Evolutionary conservation across 1,139 yeast genomes (phyloP), one percentile per base, ranked within the genome.

Genomic region (Pichia terricola): DNA sequence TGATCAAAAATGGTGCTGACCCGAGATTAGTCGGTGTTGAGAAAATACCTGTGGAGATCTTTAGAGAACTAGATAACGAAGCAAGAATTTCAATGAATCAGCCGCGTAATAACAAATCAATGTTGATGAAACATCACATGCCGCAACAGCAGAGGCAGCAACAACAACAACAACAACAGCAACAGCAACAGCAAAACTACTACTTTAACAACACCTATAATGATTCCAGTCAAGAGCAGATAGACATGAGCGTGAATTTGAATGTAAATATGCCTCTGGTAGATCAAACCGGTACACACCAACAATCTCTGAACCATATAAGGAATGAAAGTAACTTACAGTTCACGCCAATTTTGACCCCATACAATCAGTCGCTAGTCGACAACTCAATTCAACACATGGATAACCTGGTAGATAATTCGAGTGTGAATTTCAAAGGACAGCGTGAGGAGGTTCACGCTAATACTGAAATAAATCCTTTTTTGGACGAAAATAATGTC

Each of bases 1-100:
- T 58, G 33, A 30, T 58, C 22, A 42, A 43, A 35, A 40, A 50
- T 48, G 77, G 78, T 16, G 77, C 79, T 38, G 76, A 74, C 54
- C 41, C 46, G 5, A 37, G 43, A 8, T 11, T 45, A 16, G 53
- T 54, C 27, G 59, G 55, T n/a, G 8, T 45, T 11, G 42, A 48
- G 10, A 49, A 48, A 26, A 47, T 56, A 6, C 55, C 56, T 4
- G 25, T 38, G 34, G 55, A 54, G 36, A 39, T 62, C 11, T 34
- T 55, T 37, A 46, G 57, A 45, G 55, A 57, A 45, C 28, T 54
- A 34, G 53, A 58, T 34, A 37, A 49, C n/a, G 35, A 34, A 11
- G 6, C 35, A 34, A 34, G 7, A 34, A 10, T 6, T 22, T 6
- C 2, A 6, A 30, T 22, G 3, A 35, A 35, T 40, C 28, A 22